phyloP scores from a whole-genome alignment of 495 filamentous ascomycete species.

The Astrocystis sublimbata region DNA sequence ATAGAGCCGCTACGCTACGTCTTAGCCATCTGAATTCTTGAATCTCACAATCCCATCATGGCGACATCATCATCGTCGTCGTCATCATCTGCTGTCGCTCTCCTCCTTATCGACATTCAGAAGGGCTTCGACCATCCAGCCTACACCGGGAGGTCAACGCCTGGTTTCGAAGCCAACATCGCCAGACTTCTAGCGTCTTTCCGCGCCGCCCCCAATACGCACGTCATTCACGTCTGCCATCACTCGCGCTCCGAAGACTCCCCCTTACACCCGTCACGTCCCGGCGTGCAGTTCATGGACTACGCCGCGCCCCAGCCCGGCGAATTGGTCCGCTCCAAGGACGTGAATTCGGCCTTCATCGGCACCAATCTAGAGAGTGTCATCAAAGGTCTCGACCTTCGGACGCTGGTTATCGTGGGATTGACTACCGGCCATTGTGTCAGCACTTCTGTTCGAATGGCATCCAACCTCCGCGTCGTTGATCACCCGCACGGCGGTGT shows the following conservation, averaged over 20 bases:
- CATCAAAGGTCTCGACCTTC: constrained; percentile 37
- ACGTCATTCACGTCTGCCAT: constrained; percentile 51
- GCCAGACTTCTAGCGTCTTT: constrained; percentile 44
- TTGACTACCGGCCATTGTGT: constrained; percentile 56
- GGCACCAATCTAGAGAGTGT: constrained; percentile 46
- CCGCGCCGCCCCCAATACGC: constrained; percentile 28
- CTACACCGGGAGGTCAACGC: constrained; percentile 49
- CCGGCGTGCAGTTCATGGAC: constrained; percentile 39
- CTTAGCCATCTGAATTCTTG: background rate
- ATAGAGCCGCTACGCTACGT: no score
- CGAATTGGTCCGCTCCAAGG: constrained; percentile 48
- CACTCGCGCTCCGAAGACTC: constrained; percentile 38
- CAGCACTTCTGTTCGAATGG: constrained; percentile 53
- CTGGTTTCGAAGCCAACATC: constrained; percentile 48
- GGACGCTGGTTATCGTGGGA: constrained; percentile 45
- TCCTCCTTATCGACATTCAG: constrained; percentile 63
- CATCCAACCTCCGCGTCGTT: constrained; percentile 49
- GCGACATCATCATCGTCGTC: constrained; percentile 17
- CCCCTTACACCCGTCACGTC: constrained; percentile 35
- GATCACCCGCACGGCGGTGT: constrained; percentile 25
- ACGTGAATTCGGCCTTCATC: constrained; percentile 52
- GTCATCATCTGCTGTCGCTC: constrained; percentile 45
- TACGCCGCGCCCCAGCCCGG: constrained; percentile 42
- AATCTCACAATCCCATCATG: no score
- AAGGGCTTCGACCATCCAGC: constrained; percentile 50